Percentiles rank a stretch among this genome's conserved stretches.
phyloP scores from a whole-genome alignment of 257 asterid genomes.

The Solanum clarkiae region DNA sequence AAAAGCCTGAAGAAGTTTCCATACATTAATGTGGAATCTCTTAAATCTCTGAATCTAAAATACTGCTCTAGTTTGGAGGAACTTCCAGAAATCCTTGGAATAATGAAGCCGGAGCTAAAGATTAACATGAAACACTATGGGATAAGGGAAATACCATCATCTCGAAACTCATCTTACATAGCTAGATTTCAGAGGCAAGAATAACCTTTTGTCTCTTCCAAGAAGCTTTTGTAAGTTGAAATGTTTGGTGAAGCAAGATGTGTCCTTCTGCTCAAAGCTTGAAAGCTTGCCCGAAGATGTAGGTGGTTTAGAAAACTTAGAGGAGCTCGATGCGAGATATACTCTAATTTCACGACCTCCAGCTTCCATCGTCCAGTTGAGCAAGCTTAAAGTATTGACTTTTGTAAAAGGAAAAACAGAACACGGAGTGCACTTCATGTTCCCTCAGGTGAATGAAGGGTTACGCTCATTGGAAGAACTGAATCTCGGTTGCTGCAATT shows the following conservation, averaged over 20 bases:
- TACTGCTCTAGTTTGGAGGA: neutral
- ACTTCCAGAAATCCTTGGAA: neutral
- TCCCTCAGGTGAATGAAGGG: neutral
- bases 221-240: neutral
- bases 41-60: neutral
- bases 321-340: neutral
- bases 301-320: neutral
- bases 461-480: neutral
- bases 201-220: neutral
- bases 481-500: neutral
- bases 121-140: neutral
- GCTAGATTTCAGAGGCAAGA: neutral
- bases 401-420: neutral
- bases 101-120: neutral
- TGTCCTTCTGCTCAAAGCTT: neutral
- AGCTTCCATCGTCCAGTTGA: neutral
- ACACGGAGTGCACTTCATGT: accelerated
- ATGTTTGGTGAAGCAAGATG: neutral
- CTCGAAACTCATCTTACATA: neutral
- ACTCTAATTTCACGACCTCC: neutral
- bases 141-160: neutral
- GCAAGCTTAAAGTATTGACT: neutral
- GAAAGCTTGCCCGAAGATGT: neutral
- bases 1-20: neutral
- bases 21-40: neutral